Percentiles rank a stretch among this genome's conserved stretches.
Conservation (phyloP, 805 yeast species). For the Tetrapisispora namnaoensis region DNA sequence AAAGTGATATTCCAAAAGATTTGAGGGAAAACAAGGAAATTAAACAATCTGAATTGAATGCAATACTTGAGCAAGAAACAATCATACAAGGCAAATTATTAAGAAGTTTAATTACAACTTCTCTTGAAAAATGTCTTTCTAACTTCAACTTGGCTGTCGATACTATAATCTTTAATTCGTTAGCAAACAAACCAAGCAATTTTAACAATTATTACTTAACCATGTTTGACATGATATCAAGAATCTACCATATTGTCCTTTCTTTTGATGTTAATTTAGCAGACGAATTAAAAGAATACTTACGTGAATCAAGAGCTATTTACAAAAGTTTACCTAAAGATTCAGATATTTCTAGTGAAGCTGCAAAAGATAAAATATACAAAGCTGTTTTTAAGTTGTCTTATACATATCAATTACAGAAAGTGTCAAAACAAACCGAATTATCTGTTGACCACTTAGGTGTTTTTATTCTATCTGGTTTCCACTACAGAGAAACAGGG, state of each 20-base stretch:
- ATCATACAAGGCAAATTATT: conserved; percentile 57
- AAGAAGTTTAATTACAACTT: conserved; percentile 49
- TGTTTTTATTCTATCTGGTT: conserved; percentile 22
- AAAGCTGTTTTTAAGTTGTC: conserved; percentile 32
- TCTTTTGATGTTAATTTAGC: conserved; percentile 59
- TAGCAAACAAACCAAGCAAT: conserved; percentile 15
- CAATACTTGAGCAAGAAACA: conserved; percentile 45
- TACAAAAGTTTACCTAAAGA: conserved; percentile 30
- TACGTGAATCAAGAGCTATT: conserved; percentile 33
- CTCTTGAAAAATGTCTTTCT: conserved; percentile 34
- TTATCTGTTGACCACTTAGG: conserved; percentile 30
- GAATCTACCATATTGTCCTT: conserved; percentile 42
- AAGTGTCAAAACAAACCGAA: conserved; percentile 21
- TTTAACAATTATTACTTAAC: conserved; percentile 17
- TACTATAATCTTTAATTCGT: conserved; percentile 16
- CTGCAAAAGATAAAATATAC: conserved; percentile 28
- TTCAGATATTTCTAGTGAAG: conserved; percentile 21
- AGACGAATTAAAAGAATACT: conserved; percentile 30
- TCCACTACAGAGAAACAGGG: conserved; percentile 15
- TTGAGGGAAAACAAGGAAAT: conserved; percentile 14
- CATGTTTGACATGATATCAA: conserved; percentile 28
- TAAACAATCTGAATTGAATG: conserved; percentile 32
- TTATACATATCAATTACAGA: conserved; percentile 27
- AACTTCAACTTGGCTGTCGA: conserved; percentile 17
- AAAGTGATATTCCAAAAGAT: conserved; percentile 35